Evolutionary conservation across 352 stramenopile species (phyloP), one percentile per base, ranked within the genome.

Genomic region (Phytopythium litorale): DNA sequence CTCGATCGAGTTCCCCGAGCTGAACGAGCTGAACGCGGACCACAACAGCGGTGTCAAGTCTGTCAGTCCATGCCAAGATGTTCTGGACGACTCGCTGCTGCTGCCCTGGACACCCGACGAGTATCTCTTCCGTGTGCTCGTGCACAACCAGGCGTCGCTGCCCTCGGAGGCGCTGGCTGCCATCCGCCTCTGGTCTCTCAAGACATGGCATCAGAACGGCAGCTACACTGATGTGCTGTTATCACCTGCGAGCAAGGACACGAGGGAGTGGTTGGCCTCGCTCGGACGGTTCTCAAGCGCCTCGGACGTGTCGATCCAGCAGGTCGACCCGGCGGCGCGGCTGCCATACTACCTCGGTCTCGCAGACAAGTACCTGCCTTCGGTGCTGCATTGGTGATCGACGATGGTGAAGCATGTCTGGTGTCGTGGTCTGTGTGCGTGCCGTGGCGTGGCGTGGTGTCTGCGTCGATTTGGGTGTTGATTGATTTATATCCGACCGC

Each of bases 141-240:
- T 70, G 62, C 62, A 66, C 60, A 95, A 92, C 62, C 76, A 79
- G 65, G 72, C 76, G 11, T 73, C 78, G 9, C 62, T 93, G 45
- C 86, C 86, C 16, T 45, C 64, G 4, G 86, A 95, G 69, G 84
- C 84, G 8, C 52, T 93, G 30, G 72, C 80, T 38, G 65, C 71
- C 1, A 67, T 92, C 21, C 86, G 86, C 12, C 84, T 89, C 21
- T 93, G 81, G 79, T 95, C 86, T 15, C 75, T 92, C 33, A 81
- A 86, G 58, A 69, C 81, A 0, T 94, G 83, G 86, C 76, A 85
- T 60, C 56, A 75, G 32, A 73, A 82, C 49, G 68, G 81, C 58
- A 78, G 67, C 56, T 92, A 91, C 58, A 57, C 68, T 15, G 68
- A 83, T 6, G 61, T 68, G 9, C 60, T 88, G 30, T 81, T 67